Conservation (phyloP, 78 protist genomes). For the Dictyostelium discoideum region DNA sequence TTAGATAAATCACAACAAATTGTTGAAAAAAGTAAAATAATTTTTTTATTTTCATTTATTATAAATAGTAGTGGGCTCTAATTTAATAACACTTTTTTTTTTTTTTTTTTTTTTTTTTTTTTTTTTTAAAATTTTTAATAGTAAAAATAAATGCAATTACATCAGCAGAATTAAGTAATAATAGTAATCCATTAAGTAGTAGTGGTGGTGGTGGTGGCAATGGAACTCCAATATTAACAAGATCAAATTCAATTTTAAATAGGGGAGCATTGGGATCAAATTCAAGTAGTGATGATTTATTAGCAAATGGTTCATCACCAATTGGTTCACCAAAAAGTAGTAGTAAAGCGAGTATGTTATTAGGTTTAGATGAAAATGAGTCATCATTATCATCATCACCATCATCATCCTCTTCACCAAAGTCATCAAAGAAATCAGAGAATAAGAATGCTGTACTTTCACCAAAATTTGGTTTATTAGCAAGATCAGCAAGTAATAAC, state of each 20-base stretch:
- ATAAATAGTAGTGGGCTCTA: background rate
- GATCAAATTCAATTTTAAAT: conserved; percentile 38
- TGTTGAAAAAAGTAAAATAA: conserved; percentile 43
- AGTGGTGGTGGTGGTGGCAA: background rate
- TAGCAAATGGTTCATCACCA: conserved; percentile 2
- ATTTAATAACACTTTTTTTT: background rate
- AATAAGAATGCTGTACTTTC: background rate
- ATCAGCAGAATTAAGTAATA: background rate
- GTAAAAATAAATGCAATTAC: conserved; percentile 31
- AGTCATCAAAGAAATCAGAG: background rate
- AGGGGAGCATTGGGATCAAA: conserved; percentile 21
- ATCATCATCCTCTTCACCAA: background rate
- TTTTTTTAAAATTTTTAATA: too few species aligned
- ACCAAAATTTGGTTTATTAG: conserved; percentile 71
- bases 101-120: background rate
- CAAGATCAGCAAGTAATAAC: conserved; percentile 70
- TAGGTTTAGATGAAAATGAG: conserved; percentile 9
- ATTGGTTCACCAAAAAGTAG: background rate
- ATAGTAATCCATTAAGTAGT: background rate
- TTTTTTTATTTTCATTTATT: background rate
- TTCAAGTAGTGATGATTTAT: conserved; percentile 13
- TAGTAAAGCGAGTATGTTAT: conserved; percentile 46
- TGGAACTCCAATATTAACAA: background rate
- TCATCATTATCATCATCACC: background rate
- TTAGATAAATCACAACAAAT: conserved; percentile 18